Conservation (phyloP, 768 basidiomycete species). For the Lactarius hatsudake region DNA sequence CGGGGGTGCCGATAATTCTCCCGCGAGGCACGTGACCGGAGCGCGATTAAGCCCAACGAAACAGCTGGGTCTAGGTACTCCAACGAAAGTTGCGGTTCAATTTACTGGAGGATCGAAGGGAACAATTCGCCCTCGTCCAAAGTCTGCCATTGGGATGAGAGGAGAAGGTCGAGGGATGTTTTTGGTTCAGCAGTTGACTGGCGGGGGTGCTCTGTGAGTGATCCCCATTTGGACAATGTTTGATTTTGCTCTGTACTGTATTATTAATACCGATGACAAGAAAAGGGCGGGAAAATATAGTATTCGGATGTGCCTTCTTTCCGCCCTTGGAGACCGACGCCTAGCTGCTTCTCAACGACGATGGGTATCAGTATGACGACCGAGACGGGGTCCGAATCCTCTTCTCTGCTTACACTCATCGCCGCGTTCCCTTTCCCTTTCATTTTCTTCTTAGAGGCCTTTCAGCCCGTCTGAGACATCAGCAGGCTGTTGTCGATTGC, state of each 20-base stretch:
- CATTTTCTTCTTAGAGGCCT: slow-evolving; percentile 4
- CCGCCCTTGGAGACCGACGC: slow-evolving; percentile 10
- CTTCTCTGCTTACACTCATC: not conserved
- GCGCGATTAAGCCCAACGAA: slow-evolving; percentile 65
- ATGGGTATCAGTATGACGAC: slow-evolving; percentile 16
- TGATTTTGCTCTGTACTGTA: not conserved
- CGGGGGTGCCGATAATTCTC: slow-evolving; percentile 32
- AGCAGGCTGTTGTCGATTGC: slow-evolving; percentile 19
- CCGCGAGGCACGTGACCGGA: slow-evolving; percentile 60
- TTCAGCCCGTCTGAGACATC: slow-evolving; percentile 13
- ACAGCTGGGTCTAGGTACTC: slow-evolving; percentile 60
- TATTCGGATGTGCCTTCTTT: not conserved
- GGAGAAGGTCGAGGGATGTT: slow-evolving; percentile 76
- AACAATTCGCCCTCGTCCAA: slow-evolving; percentile 55
- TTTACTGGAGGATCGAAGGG: slow-evolving; percentile 35
- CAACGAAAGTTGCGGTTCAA: slow-evolving; percentile 61
- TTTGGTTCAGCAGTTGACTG: slow-evolving; percentile 77
- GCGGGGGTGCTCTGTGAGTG: slow-evolving; percentile 35
- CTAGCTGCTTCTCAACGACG: not conserved
- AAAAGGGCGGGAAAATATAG: not conserved
- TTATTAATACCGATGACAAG: slow-evolving; percentile 13
- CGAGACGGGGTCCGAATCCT: not conserved
- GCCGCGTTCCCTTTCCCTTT: not conserved
- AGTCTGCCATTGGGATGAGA: slow-evolving; percentile 73
- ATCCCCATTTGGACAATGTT: not conserved